phyloP scores from a whole-genome alignment of 164 flowering plant genomes.

The Annona squamosa region DNA sequence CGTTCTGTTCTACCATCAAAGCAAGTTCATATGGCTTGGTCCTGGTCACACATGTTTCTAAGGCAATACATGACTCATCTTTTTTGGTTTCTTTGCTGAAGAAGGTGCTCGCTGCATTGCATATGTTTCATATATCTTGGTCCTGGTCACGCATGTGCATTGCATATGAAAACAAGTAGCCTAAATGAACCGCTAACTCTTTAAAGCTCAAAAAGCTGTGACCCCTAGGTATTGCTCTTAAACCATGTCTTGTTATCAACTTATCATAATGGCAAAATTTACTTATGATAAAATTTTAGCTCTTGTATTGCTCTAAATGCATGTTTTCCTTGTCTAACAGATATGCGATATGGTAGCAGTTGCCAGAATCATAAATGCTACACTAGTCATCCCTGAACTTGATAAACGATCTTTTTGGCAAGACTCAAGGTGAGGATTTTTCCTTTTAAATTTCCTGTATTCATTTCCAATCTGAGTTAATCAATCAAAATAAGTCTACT shows the following conservation, averaged over 20 bases:
- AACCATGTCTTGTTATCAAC: neutral
- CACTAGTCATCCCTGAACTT: conserved; percentile 92
- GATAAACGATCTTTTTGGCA: conserved; percentile 94
- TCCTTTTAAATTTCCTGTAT: neutral
- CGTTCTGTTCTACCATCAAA: neutral
- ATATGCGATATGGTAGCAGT: conserved; percentile 98
- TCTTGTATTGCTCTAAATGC: neutral
- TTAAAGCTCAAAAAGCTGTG: too few relatives aligned
- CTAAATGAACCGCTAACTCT: too few relatives aligned
- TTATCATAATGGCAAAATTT: neutral
- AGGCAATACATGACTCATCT: too few relatives aligned
- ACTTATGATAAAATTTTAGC: neutral
- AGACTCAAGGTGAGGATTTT: conserved; percentile 58
- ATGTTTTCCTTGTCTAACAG: conserved; percentile 34
- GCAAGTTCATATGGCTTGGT: too few relatives aligned
- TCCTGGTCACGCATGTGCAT: too few relatives aligned
- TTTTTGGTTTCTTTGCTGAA: too few relatives aligned
- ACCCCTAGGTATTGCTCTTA: neutral
- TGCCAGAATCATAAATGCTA: conserved; percentile 89
- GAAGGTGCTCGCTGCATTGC: too few relatives aligned
- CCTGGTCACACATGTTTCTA: too few relatives aligned
- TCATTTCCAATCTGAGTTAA: neutral
- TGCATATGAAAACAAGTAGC: too few relatives aligned
- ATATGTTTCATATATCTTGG: too few relatives aligned
- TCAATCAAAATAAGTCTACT: neutral